Base-by-base conservation (phyloP, 139 green algal species). In the Chlorella sp. region DNA sequence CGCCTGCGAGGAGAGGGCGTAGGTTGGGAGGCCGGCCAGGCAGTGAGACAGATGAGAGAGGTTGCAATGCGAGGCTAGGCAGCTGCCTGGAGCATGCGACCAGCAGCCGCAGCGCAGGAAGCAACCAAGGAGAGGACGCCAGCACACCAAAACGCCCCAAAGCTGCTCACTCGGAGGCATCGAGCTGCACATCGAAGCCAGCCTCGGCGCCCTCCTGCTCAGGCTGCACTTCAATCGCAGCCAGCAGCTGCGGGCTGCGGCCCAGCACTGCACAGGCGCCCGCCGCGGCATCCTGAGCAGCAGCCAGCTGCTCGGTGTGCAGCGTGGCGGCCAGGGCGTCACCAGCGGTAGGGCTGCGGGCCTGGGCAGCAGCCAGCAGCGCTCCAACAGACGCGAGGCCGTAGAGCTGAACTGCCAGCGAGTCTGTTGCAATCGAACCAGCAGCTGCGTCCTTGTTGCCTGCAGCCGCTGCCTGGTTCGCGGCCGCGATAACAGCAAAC, bases 191-290 rank as follows among this genome's bases (percentile, higher is more conserved):
- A 28, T 6, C 63, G 13, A 69, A 34, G 63, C 38, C 18, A 20
- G 38, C 38, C 21, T 17, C 23, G 16, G 16, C 41, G 26, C 36
- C 74, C 44, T 57, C 76, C 6, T 20, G 36, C 28, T 16, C 17
- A 2, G 57, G 1, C 76, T 72, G 76, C 18, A 13, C 21, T 9
- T 62, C 76, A 28, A 82, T 16, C 25, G 57, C 26, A 11, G 57
- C 76, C 25, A 82, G 60, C 76, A 82, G 60, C 36, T 72, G 60
- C 7, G 76, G 60, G 36, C 57, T 36, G 76, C 76, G 76, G 36
- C 57, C 76, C 76, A 82, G 76, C 36, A 36, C 36, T 28, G 26
- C 38, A 60, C 57, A 71, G 36, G 76, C 78, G 3, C n/a, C 28
- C 0, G 78, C 63, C 41, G 28, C 78, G 7, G 78, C 63, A 16